Conservation (phyloP, 768 basidiomycete genomes). For the Agrocybe pediades region DNA sequence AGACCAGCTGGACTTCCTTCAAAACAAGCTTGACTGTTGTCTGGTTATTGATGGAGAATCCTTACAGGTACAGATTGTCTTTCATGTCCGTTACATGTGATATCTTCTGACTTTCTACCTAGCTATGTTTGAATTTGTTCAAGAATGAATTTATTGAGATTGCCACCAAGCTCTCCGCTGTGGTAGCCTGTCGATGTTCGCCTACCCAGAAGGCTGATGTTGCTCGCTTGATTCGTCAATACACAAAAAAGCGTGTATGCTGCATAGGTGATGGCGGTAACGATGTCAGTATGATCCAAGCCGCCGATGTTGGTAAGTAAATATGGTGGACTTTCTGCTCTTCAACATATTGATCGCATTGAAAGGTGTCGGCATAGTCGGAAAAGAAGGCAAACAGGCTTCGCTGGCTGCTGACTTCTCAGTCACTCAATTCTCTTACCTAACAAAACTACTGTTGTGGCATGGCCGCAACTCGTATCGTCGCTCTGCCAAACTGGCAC, state of each 20-base stretch:
- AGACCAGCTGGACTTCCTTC: slow-evolving; percentile 89
- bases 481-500: slow-evolving; percentile 94
- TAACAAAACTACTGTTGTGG: slow-evolving; percentile 97
- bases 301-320: slow-evolving; percentile 91
- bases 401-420: slow-evolving; percentile 99
- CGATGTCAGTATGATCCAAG: slow-evolving; percentile 99
- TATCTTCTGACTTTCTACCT: neutral
- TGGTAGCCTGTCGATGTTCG: slow-evolving; percentile 97
- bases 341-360: neutral
- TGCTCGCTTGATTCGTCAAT: slow-evolving; percentile 85
- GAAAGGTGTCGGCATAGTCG: slow-evolving; percentile 93
- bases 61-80: slow-evolving; percentile 63
- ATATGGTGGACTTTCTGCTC: neutral
- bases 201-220: slow-evolving; percentile 99
- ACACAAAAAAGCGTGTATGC: slow-evolving; percentile 94
- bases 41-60: slow-evolving; percentile 98
- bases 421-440: slow-evolving; percentile 92
- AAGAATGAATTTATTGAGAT: slow-evolving; percentile 95
- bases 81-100: neutral
- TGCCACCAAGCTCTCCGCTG: slow-evolving; percentile 92
- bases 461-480: slow-evolving; percentile 99
- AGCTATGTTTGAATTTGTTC: slow-evolving; percentile 92
- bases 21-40: slow-evolving; percentile 95
- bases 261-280: slow-evolving; percentile 99
- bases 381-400: slow-evolving; percentile 98